Evolutionary conservation across 768 basidiomycete species (phyloP), one percentile per base, ranked within the genome.

Genomic region (Podaxis pistillaris): DNA sequence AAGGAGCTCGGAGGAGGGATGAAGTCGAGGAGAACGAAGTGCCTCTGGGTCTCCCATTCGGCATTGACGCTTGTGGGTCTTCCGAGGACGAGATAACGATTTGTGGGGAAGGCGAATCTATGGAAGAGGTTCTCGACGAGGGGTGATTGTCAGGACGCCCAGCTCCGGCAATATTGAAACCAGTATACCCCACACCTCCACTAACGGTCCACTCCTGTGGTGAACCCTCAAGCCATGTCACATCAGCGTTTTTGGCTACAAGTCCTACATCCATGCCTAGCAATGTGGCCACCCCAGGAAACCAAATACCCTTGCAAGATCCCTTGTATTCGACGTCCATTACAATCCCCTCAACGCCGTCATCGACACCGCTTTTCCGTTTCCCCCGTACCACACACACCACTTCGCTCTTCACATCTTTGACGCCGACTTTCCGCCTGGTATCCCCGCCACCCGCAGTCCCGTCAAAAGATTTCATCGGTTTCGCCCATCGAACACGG

Each of bases 251-350:
- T 67, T 86, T 87, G 8, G 84, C 81, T 64, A 88, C 86, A 12
- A 94, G 78, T 11, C 83, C 82, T 36, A 91, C 81, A 67, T 93
- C 91, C 80, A 93, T 76, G 9, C 90, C 92, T 19, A 94, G 78
- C 67, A 91, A 76, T 2, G 89, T 93, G 2, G 92, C 92, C 4
- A 92, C 91, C 1, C 91, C 92, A 44, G 90, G 87, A 68, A 86
- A 92, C 89, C 90, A 93, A 49, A 93, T 75, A 12, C 89, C 89
- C 64, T 84, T 86, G 73, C 90, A 93, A 2, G 84, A 82, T 41
- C 83, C 90, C 64, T 85, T 87, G 70, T 91, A 92, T 60, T 88
- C 84, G 15, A 93, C 73, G 46, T 82, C 78, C 80, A 92, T 81
- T 37, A 88, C 66, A 17, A 89, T 72, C 17, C 90, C 89, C 65